Conservation (phyloP, 1,139 yeast genomes). For the Candida sp. region DNA sequence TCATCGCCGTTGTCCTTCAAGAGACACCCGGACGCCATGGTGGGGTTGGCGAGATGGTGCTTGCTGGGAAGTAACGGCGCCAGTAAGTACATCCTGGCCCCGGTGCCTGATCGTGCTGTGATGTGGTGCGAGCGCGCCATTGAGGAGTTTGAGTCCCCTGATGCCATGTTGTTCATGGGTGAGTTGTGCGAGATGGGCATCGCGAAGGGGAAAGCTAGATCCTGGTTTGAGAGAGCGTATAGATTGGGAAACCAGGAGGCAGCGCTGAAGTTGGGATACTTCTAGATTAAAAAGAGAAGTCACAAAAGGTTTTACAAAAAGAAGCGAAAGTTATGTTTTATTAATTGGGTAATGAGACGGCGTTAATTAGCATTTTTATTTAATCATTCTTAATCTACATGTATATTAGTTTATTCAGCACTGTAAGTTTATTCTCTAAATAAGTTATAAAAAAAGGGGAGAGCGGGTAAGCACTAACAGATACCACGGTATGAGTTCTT, state of each 20-base stretch:
- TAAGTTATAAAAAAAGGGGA: no score
- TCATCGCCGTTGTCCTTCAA: conserved; percentile 49
- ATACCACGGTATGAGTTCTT: conserved; percentile 54
- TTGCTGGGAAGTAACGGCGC: conserved; percentile 76
- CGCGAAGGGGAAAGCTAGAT: conserved; percentile 49
- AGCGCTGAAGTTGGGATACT: conserved; percentile 16
- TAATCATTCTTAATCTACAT: neutral
- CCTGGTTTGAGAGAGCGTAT: conserved; percentile 28
- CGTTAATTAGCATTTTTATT: neutral
- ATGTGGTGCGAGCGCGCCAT: conserved; percentile 92
- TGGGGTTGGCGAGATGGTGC: conserved; percentile 93
- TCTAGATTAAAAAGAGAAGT: neutral
- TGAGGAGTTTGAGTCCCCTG: conserved; percentile 69
- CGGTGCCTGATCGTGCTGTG: conserved; percentile 79
- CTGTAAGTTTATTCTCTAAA: no score
- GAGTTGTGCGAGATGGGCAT: conserved; percentile 81
- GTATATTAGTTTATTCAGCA: neutral
- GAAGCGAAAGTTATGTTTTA: no score
- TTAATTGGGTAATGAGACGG: neutral
- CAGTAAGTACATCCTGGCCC: conserved; percentile 55
- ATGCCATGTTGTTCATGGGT: conserved; percentile 88
- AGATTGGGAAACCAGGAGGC: conserved; percentile 26
- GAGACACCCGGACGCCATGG: conserved; percentile 86
- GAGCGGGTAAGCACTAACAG: neutral
- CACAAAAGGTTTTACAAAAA: neutral